Base-by-base conservation (phyloP, 1,284 basidiomycete genomes). In the Apiotrichum sp. region DNA sequence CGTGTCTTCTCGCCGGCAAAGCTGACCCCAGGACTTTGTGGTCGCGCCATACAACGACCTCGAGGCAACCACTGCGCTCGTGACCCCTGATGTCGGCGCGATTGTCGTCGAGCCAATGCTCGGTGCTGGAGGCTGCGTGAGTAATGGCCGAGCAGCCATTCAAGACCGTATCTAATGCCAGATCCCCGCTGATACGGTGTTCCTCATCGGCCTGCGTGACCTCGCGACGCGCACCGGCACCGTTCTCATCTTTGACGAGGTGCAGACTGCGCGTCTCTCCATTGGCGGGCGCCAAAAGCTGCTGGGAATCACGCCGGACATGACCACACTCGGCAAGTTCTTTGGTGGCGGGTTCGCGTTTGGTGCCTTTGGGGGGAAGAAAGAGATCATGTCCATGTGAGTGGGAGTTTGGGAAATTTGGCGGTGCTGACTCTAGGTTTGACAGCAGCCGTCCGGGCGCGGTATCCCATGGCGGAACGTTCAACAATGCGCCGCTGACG, bases 61-160 rank as follows among this genome's bases (percentile, higher is more conserved):
- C 6, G 63, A 63, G 0, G 65, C 62, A 5, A 64, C 72, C 10
- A 56, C 71, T 5, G 42, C 56, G 0, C 65, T 75, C 3, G 66
- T 80, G 38, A 69, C 70, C 31, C 68, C 50, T 1, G 75, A 76
- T 32, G 75, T 78, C 1, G 79, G 77, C 13, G 78, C 73, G 22
- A 78, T 80, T 49, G 75, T 81, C 44, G 70, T 80, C 3, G 80
- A 81, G 67, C 79, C 80, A 6, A 77, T 81, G 51, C 70, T 79
- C 62, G 80, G 78, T 38, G 78, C 79, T 46, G 64, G 63, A 6
- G 63, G 63, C n/a, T 63, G 62, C 50, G 62, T 65, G 35, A 53
- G 61, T 56, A 31, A 8, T 1, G 3, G n/a, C 2, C n/a, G 22
- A 16, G 39, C 22, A 22, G 22, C 22, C 22, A 22, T 22, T 22